Conservation (phyloP, 768 basidiomycete genomes). For the Suillus hirtellus region DNA sequence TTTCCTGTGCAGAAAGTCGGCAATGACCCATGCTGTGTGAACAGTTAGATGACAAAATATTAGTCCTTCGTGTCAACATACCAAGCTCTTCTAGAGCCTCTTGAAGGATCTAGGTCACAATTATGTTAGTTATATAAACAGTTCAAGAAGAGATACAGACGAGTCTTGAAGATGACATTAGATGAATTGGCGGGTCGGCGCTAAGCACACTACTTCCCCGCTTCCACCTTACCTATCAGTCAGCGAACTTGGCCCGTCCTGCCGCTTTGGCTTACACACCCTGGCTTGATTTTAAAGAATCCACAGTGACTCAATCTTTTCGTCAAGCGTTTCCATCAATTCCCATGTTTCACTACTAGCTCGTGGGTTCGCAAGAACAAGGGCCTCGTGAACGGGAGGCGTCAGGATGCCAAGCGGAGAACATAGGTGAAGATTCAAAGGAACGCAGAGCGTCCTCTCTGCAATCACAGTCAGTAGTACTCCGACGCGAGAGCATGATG, state of each 20-base stretch:
- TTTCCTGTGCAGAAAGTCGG: conserved; percentile 1
- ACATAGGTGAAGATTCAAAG: too few species aligned
- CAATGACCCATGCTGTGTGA: not conserved
- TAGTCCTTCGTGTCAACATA: conserved; percentile 10
- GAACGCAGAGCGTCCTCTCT: too few species aligned
- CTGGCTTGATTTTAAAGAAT: conserved; percentile 20
- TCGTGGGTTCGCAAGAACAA: too few species aligned
- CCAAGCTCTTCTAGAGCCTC: conserved; percentile 32
- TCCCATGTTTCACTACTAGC: too few species aligned
- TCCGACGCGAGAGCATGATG: too few species aligned
- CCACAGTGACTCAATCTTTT: conserved; percentile 30
- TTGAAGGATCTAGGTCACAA: conserved; percentile 24
- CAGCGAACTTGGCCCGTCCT: not conserved
- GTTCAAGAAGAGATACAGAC: conserved; percentile 18
- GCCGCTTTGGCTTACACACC: not conserved
- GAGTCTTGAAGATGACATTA: conserved; percentile 29
- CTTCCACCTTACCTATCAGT: conserved; percentile 17
- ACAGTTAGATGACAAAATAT: not conserved
- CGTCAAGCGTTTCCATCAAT: conserved; percentile 23
- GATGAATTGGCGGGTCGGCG: conserved; percentile 30
- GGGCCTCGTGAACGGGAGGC: too few species aligned
- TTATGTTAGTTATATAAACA: not conserved
- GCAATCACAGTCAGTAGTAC: too few species aligned
- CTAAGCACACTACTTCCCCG: conserved; percentile 24
- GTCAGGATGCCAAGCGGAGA: too few species aligned